Evolutionary conservation across 345 rosid genomes (phyloP).

Genomic region (rapeseed (Brassica napus)): Da-Ae NC_063436.1:9257001-9257500

Average conservation of each 20-base stretch:
- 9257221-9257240: neutral
- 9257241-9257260: neutral
- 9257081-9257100: neutral
- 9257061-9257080: neutral
- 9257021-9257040: neutral
- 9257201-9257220: neutral
- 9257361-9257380: neutral
- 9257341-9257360: neutral
- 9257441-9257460: neutral
- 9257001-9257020: neutral
- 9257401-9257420: neutral
- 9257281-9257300: neutral
- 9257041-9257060: neutral
- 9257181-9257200: neutral
- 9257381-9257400: neutral
- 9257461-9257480: slow-evolving; percentile 6
- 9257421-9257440: neutral
- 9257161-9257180: neutral
- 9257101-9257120: neutral
- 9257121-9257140: neutral
- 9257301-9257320: neutral
- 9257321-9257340: neutral
- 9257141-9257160: neutral
- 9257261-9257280: neutral
- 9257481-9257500: neutral